These are phyloP conservation scores for Houttuynia cordata DNA, from an alignment of 164 flowering plant genomes.

Conservation along the genomic window DNA sequence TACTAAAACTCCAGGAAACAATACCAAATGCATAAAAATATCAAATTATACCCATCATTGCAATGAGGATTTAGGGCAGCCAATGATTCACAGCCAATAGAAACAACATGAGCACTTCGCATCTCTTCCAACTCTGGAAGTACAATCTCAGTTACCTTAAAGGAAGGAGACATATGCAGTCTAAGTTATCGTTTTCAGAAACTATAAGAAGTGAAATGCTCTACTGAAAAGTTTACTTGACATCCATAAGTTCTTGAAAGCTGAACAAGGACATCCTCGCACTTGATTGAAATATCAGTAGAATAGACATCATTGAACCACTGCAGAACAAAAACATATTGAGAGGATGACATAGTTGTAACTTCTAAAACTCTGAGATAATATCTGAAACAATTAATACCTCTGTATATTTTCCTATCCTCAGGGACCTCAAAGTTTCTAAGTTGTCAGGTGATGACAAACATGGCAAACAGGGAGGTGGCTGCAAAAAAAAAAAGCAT, in stretches of 20 bases:
- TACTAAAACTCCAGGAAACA: neutral
- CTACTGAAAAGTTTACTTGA: constrained; percentile 34
- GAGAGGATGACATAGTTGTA: neutral
- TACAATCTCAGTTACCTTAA: constrained; percentile 61
- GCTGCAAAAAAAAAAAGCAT: constrained; percentile 34
- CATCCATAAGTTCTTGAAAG: constrained; percentile 53
- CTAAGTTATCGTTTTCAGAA: neutral
- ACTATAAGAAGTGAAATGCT: neutral
- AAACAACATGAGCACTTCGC: constrained; percentile 85
- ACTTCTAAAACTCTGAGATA: neutral
- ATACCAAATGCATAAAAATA: neutral
- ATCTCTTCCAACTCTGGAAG: constrained; percentile 82
- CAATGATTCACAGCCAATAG: constrained; percentile 73
- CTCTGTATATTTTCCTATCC: constrained; percentile 79
- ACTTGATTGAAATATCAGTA: constrained; percentile 66
- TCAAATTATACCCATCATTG: constrained; percentile 54
- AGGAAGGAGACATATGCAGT: constrained; percentile 4
- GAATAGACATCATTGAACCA: constrained; percentile 93
- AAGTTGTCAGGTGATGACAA: constrained; percentile 33
- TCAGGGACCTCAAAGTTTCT: constrained; percentile 37
- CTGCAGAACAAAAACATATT: constrained; percentile 37
- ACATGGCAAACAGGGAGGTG: constrained; percentile 71
- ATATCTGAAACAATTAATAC: constrained; percentile 17
- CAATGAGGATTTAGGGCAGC: constrained; percentile 45
- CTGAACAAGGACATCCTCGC: constrained; percentile 60